Base-by-base conservation (phyloP, 2,329 filamentous ascomycete genomes). In the Apiospora arundinis region DNA sequence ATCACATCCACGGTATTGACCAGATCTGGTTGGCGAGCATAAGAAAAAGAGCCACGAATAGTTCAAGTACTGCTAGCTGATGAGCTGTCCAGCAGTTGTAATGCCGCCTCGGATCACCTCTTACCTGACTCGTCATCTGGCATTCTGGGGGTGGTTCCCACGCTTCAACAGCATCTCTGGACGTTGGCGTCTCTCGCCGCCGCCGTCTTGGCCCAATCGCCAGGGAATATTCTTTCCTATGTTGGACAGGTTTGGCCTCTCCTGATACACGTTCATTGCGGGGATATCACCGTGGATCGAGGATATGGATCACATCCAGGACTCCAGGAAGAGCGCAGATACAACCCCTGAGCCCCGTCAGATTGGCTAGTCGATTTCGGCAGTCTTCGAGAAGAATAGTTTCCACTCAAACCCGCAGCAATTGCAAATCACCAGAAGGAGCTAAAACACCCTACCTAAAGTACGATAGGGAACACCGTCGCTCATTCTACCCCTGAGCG, bases 341-440 rank as follows among this genome's bases (percentile, higher is more conserved):
- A 60, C 21, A 23, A 63, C 56, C 56, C 28, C 32, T n/a, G 21
- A 9, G 8, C 21, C 28, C 56, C 21, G 40, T 40, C 32, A 32
- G 56, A 40, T n/a, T 40, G 56, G 32, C 56, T 63, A 63, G 56
- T 40, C 56, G 32, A 63, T 63, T 63, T 40, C 56, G 56, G 56
- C 56, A 63, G 56, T 63, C 56, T 63, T 63, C 56, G 56, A 63
- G 56, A 63, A 63, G 56, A 21, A 63, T 40, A 21, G 56, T 63
- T 63, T 40, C 56, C 56, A 63, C 56, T 21, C 32, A 8, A 63
- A 63, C 56, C 56, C 56, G 56, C 56, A n/a, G 56, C 56, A 40
- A 63, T n/a, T 63, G 56, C 56, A 63, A 63, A 63, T 63, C 56
- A 63, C 21, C 56, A 63, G 28, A 40, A 63, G 56, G 37, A 63